These are phyloP conservation scores for Tylopilus orsonianus DNA, from an alignment of 1,284 basidiomycete genomes.

Conservation along the genomic window DNA sequence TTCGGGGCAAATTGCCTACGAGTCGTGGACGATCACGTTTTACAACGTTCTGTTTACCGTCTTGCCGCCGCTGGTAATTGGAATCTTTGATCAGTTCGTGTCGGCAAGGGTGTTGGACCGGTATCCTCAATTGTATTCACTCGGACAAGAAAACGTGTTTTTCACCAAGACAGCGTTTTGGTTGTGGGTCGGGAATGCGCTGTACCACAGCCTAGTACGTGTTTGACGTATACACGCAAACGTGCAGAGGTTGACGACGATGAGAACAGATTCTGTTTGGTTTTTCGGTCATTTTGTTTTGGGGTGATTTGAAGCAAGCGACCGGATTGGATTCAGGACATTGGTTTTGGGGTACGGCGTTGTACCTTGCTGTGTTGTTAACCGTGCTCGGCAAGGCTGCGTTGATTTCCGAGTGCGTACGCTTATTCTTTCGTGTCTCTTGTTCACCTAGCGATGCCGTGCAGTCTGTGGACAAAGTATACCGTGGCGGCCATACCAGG, in stretches of 20 bases:
- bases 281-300: slow-evolving; percentile 89
- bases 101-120: slow-evolving; percentile 95
- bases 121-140: slow-evolving; percentile 94
- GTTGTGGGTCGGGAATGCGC: slow-evolving; percentile 93
- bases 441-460: not conserved
- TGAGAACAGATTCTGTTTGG: slow-evolving; percentile 72
- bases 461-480: slow-evolving; percentile 98
- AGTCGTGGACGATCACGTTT: slow-evolving; percentile 96
- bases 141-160: slow-evolving; percentile 90
- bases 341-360: slow-evolving; percentile 98
- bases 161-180: slow-evolving; percentile 92
- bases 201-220: slow-evolving; percentile 89
- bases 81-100: slow-evolving; percentile 97
- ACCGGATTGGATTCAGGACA: slow-evolving; percentile 85
- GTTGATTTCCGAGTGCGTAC: slow-evolving; percentile 88
- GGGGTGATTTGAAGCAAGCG: slow-evolving; percentile 83
- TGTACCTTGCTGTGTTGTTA: slow-evolving; percentile 90
- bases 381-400: slow-evolving; percentile 98
- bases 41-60: slow-evolving; percentile 95
- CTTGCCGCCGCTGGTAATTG: slow-evolving; percentile 95
- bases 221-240: not conserved
- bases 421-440: not conserved
- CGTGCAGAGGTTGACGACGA: slow-evolving; percentile 1
- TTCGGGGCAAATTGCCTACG: slow-evolving; percentile 97
- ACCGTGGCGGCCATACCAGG: slow-evolving; percentile 96